Conservation (phyloP, 805 yeast species). For the Saccharomycopsis javanensis region DNA sequence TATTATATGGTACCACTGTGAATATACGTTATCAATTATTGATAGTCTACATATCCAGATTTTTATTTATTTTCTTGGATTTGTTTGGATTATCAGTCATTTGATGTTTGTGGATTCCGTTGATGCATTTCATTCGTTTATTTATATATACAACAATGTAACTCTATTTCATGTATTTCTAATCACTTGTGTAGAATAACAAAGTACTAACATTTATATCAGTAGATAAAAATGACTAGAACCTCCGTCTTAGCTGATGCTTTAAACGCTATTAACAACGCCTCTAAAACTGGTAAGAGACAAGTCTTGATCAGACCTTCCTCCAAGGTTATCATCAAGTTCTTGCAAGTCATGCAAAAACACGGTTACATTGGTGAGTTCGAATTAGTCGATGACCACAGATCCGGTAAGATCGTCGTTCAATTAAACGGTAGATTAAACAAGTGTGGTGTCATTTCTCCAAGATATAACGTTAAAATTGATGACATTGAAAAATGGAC, state of each 20-base stretch:
- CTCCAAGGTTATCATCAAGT: slow-evolving; percentile 95
- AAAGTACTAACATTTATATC: neutral
- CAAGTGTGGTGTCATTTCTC: slow-evolving; percentile 98
- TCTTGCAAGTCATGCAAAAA: slow-evolving; percentile 93
- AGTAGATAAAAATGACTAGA: slow-evolving; percentile 74
- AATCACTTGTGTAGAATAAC: no score
- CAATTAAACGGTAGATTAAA: slow-evolving; percentile 96
- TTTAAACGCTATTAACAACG: slow-evolving; percentile 95
- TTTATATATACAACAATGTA: no score
- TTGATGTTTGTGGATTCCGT: no score
- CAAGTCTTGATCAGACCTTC: slow-evolving; percentile 98
- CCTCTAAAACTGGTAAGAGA: slow-evolving; percentile 98
- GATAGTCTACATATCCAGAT: neutral
- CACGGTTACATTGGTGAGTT: slow-evolving; percentile 99
- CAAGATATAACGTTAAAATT: slow-evolving; percentile 96
- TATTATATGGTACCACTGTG: neutral
- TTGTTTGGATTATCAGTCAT: no score
- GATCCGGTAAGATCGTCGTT: slow-evolving; percentile 95
- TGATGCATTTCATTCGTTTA: no score
- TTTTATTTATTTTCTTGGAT: neutral
- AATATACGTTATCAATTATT: neutral
- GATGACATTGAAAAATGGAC: slow-evolving; percentile 98
- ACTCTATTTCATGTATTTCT: no score
- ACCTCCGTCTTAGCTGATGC: slow-evolving; percentile 98
- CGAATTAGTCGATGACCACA: slow-evolving; percentile 97